Conservation (phyloP, 306 rosid genomes). For the Alnus glutinosa region DNA sequence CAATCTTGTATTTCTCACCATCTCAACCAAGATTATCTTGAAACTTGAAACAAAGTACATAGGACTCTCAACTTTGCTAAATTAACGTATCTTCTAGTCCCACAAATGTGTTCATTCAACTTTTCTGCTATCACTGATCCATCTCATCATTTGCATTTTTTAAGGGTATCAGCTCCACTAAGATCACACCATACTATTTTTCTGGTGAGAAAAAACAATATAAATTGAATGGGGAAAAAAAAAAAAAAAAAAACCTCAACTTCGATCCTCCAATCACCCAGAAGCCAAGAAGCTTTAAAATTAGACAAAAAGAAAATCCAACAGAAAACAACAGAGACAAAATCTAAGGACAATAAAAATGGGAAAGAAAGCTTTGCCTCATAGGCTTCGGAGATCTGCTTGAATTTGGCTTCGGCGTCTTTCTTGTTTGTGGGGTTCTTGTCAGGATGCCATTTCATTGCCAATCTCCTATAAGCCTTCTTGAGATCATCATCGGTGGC, state of each 20-base stretch:
- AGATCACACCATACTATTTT: background rate
- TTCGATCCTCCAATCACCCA: background rate
- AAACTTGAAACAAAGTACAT: background rate
- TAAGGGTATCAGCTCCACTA: background rate
- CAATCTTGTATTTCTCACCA: background rate
- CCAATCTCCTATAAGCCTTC: conserved; percentile 83
- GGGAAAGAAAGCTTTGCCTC: conserved; percentile 48
- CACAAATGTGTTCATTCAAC: background rate
- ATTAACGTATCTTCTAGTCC: background rate
- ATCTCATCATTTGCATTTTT: background rate
- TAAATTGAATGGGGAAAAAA: background rate
- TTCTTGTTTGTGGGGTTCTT: conserved; percentile 81
- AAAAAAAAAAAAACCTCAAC: background rate
- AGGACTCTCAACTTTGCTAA: background rate
- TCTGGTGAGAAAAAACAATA: background rate
- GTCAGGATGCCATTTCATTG: conserved; percentile 99
- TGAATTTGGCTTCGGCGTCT: conserved; percentile 96
- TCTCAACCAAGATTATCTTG: background rate
- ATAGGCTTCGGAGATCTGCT: conserved; percentile 94
- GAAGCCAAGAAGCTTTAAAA: background rate
- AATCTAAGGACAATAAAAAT: background rate
- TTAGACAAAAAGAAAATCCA: background rate
- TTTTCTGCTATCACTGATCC: background rate
- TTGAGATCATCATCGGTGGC: conserved; percentile 92
- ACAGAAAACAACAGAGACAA: background rate